A percentile compares a stretch with the other conserved stretches of the same genome.
These are phyloP conservation scores for Peterozyma xylosa DNA, from an alignment of 805 yeast genomes.

Conservation along the genomic window DNA sequence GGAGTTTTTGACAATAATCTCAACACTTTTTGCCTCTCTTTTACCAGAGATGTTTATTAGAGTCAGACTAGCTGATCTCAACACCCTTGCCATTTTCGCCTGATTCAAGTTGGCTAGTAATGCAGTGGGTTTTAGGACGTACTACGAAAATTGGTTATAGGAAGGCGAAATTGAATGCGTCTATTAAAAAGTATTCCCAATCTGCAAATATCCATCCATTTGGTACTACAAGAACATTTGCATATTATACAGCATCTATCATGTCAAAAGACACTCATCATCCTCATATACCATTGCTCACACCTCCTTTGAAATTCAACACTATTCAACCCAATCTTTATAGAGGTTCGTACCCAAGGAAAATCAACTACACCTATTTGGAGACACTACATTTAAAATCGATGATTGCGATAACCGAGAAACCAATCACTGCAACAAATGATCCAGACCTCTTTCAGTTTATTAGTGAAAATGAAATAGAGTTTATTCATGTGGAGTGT, in stretches of 20 bases:
- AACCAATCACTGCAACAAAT: conserved; percentile 48
- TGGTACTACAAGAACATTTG: no score
- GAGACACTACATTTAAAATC: conserved; percentile 59
- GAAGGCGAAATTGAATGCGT: no score
- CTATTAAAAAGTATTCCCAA: no score
- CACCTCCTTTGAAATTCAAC: conserved; percentile 77
- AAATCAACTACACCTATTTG: conserved; percentile 62
- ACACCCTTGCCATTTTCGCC: not conserved
- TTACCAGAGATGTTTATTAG: not conserved
- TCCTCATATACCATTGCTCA: conserved; percentile 17
- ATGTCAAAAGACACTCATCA: no score
- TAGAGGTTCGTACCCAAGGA: conserved; percentile 84
- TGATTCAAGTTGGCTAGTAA: no score
- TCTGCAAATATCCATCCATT: no score
- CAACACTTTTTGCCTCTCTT: not conserved
- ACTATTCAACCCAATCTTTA: conserved; percentile 62
- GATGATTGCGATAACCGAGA: conserved; percentile 74
- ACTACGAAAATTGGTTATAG: no score
- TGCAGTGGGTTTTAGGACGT: no score
- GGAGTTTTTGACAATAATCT: not conserved
- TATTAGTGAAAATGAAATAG: conserved; percentile 46
- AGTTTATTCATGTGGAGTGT: conserved; percentile 60
- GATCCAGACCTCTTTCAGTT: conserved; percentile 47
- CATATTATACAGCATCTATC: no score
- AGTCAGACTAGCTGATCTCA: not conserved